Percentiles rank a stretch among this genome's conserved stretches.
Conservation (phyloP, 495 filamentous ascomycete genomes). For the Xylaria intraflava region DNA sequence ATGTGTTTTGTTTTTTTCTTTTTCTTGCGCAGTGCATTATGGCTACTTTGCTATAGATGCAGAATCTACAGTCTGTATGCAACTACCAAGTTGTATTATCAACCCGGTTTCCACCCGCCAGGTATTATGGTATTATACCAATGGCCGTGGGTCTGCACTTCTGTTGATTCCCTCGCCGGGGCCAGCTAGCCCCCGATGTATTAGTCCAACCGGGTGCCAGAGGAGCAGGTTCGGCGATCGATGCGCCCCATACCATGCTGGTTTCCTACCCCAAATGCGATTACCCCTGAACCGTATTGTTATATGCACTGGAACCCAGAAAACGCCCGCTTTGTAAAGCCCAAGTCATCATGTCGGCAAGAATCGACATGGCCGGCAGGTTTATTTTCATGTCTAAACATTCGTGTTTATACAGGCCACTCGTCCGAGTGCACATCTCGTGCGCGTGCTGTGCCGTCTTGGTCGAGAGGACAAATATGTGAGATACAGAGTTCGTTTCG, state of each 20-base stretch:
- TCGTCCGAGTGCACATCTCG: background rate
- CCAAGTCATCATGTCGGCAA: slow-evolving; percentile 11
- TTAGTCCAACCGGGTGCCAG: slow-evolving; percentile 1
- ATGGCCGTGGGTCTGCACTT: background rate
- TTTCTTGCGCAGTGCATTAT: background rate
- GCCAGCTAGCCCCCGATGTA: background rate
- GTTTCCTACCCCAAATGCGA: slow-evolving; percentile 4
- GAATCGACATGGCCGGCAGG: slow-evolving; percentile 3
- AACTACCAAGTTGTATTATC: background rate
- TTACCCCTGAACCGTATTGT: slow-evolving; percentile 1
- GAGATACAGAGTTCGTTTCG: background rate
- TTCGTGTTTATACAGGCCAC: slow-evolving; percentile 10
- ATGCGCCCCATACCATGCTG: slow-evolving; percentile 7
- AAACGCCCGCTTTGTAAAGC: slow-evolving; percentile 14
- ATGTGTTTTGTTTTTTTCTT: no score
- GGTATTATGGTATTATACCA: background rate
- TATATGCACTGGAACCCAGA: slow-evolving; percentile 10
- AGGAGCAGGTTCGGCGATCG: background rate
- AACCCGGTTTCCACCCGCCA: background rate
- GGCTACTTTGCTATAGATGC: background rate
- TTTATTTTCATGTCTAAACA: background rate
- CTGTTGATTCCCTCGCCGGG: background rate
- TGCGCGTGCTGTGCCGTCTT: background rate
- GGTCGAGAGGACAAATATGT: background rate
- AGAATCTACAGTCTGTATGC: background rate